Evolutionary conservation across 2,329 filamentous ascomycete genomes (phyloP).

Genomic region (Diaporthe citrichinensis): DNA sequence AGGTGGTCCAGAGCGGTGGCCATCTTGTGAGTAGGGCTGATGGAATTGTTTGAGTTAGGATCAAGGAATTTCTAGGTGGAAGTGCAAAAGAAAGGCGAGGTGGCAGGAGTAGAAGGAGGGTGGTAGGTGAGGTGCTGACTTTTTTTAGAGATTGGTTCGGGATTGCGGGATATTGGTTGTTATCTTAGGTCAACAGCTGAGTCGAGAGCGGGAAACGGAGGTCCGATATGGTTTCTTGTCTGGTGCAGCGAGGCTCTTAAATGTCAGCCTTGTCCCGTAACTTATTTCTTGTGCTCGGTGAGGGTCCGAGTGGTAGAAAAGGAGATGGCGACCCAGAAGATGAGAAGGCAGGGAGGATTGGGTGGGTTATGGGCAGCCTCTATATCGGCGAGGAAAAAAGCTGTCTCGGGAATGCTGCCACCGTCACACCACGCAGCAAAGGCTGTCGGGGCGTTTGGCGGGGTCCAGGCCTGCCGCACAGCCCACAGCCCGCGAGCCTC

Average conservation of each 20-base stretch:
- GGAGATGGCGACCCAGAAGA: conserved; percentile 33
- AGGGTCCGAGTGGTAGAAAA: conserved; percentile 36
- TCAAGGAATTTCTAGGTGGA: background rate
- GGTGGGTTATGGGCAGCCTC: conserved; percentile 41
- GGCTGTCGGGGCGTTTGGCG: conserved; percentile 27
- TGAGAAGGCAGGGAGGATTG: conserved; percentile 7
- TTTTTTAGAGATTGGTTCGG: background rate
- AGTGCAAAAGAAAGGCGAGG: background rate
- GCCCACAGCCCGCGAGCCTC: conserved; percentile 3
- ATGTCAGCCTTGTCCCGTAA: conserved; percentile 16
- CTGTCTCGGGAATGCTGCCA: conserved; percentile 38
- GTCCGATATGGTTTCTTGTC: conserved; percentile 20
- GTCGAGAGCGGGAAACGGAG: conserved; percentile 19
- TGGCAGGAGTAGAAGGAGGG: background rate
- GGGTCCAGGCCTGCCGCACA: conserved; percentile 26
- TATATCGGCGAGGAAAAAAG: conserved; percentile 42
- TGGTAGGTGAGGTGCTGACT: conserved; percentile 5
- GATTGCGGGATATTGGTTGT: conserved; percentile 13
- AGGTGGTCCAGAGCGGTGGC: conserved; percentile 88
- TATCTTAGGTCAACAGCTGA: background rate
- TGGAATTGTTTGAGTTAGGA: background rate
- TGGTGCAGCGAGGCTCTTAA: conserved; percentile 27
- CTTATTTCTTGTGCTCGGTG: conserved; percentile 34
- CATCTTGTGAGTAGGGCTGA: conserved; percentile 56
- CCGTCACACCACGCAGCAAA: conserved; percentile 34